Base-by-base conservation (phyloP, 2,329 filamentous ascomycete genomes). In the Microthyrium microscopicum region DNA sequence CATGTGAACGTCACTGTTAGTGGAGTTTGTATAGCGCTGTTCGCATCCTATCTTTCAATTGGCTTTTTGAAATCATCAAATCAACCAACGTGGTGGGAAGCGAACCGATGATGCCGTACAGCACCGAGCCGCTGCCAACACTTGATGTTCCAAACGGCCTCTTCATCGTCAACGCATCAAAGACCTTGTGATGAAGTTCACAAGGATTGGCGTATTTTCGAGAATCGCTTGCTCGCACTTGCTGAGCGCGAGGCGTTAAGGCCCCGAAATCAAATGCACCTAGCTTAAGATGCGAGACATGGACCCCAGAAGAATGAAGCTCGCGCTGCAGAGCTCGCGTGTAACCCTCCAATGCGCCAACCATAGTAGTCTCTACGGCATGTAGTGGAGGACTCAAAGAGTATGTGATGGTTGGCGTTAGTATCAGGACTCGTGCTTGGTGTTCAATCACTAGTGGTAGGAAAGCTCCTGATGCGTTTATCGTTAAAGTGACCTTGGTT, bases 71-170 rank as follows among this genome's bases (percentile, higher is more conserved):
- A n/a, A n/a, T n/a, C n/a, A n/a, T n/a, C n/a, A n/a, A n/a, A n/a
- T n/a, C n/a, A n/a, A n/a, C n/a, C n/a, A n/a, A n/a, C n/a, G n/a
- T n/a, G n/a, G n/a, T n/a, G n/a, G n/a, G n/a, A n/a, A n/a, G n/a
- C n/a, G n/a, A n/a, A n/a, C 85, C 89, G 5, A 95, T 77, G 20
- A 94, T 65, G 25, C 81, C 79, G 54, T 95, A 95, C 1, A 84
- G 64, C 36, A 77, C 65, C 32, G 83, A 82, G 5, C 89, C 89
- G 33, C 84, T 71, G 1, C 89, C 89, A 12, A 94, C 77, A 37
- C 81, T 75, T 42, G 87, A 70, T 2, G 79, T 69, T 22, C 69
- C 61, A 29, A 61, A 62, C 18, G 66, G 68, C 31, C 52, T 50
- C 43, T 68, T 68, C 27, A 71, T 68, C 41, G 81, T 76, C 35